A percentile compares a stretch with the other conserved stretches of the same genome.
Conservation (phyloP, 768 basidiomycete species). For the Tylopilus rubrobrunneus region DNA sequence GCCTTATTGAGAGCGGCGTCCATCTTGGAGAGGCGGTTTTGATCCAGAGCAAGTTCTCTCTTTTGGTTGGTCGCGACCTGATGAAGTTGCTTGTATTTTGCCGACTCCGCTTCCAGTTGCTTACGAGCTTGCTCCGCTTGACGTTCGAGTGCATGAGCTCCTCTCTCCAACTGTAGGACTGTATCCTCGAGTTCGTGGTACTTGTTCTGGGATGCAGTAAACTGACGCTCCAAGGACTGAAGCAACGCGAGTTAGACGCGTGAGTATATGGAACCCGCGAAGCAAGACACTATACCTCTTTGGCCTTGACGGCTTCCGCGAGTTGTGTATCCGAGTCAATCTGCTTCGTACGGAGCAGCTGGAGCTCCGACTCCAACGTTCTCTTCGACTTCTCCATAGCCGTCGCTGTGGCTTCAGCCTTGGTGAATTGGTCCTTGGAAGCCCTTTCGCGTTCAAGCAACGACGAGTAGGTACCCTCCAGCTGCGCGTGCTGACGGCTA, state of each 20-base stretch:
- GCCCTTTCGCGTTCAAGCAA: too few species aligned
- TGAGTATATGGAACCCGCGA: too few species aligned
- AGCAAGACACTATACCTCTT: too few species aligned
- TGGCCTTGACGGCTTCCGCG: too few species aligned
- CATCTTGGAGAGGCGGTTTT: conserved; percentile 66
- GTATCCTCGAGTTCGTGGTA: conserved; percentile 87
- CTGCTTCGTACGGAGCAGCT: too few species aligned
- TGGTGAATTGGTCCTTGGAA: too few species aligned
- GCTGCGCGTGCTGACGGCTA: too few species aligned
- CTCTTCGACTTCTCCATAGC: too few species aligned
- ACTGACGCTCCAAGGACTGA: conserved; percentile 74
- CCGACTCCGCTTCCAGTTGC: conserved; percentile 69
- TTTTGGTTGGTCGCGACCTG: conserved; percentile 58
- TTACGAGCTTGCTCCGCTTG: conserved; percentile 68
- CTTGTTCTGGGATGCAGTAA: conserved; percentile 67
- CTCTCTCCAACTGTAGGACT: conserved; percentile 78
- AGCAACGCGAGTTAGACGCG: conserved; percentile 1
- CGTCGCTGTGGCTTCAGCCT: too few species aligned
- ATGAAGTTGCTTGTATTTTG: conserved; percentile 75
- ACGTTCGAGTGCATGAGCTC: conserved; percentile 67
- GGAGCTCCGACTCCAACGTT: too few species aligned
- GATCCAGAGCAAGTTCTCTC: conserved; percentile 61
- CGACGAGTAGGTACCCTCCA: too few species aligned
- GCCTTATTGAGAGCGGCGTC: conserved; percentile 81
- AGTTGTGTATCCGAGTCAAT: too few species aligned